Conservation (phyloP, 1,139 yeast genomes). For the Neolecta irregularis region DNA sequence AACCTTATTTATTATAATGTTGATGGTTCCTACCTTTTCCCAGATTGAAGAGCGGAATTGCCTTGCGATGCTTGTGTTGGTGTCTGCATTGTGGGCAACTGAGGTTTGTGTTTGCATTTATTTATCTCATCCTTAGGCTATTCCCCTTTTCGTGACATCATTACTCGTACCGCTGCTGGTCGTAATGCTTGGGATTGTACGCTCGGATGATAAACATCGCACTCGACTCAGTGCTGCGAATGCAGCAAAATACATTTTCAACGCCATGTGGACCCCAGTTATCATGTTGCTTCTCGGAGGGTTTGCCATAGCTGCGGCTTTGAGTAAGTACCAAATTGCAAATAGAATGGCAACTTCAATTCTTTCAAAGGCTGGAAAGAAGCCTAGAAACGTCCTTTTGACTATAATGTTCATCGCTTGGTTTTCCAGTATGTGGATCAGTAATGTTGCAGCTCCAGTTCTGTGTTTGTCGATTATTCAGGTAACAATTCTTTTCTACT, state of each 20-base stretch:
- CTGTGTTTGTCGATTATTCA: constrained; percentile 79
- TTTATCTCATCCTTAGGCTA: constrained; percentile 28
- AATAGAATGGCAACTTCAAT: constrained; percentile 69
- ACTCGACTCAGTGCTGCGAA: constrained; percentile 43
- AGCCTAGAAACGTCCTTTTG: constrained; percentile 59
- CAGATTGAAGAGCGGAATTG: constrained; percentile 58
- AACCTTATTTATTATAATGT: constrained; percentile 35
- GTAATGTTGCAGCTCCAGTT: constrained; percentile 93
- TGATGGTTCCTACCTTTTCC: constrained; percentile 36
- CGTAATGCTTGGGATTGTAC: constrained; percentile 57
- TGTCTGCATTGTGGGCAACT: constrained; percentile 84
- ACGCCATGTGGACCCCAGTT: constrained; percentile 90
- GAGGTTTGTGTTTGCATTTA: constrained; percentile 27
- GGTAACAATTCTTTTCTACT: too few relatives aligned
- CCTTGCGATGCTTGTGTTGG: constrained; percentile 61
- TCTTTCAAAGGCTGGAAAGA: constrained; percentile 68
- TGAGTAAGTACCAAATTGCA: constrained; percentile 80
- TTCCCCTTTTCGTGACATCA: constrained; percentile 77
- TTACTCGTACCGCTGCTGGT: constrained; percentile 64
- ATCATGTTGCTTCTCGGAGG: constrained; percentile 83
- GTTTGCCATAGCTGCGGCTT: constrained; percentile 83
- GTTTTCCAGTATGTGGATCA: constrained; percentile 85
- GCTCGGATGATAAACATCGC: constrained; percentile 37
- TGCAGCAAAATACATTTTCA: constrained; percentile 61
- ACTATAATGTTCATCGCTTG: constrained; percentile 76